phyloP scores from a whole-genome alignment of 1,139 yeast genomes.

The Candida pseudocylindracea region DNA sequence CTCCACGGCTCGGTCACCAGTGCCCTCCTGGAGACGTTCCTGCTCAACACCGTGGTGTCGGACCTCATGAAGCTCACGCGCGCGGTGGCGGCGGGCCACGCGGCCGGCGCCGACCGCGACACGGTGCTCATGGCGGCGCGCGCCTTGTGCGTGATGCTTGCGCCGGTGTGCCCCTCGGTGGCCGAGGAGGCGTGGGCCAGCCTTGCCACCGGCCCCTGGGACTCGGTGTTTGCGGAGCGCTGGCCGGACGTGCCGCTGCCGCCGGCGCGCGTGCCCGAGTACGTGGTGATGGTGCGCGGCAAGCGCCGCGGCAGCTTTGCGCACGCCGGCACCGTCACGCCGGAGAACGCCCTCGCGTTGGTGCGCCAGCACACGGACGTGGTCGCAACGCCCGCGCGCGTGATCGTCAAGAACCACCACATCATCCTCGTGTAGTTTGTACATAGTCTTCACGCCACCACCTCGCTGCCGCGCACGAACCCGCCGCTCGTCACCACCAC shows the following conservation, averaged over 20 bases:
- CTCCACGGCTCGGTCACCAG: slow-evolving; percentile 26
- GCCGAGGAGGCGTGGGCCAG: slow-evolving; percentile 65
- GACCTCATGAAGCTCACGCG: slow-evolving; percentile 78
- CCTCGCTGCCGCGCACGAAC: too few relatives aligned
- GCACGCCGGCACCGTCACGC: not conserved
- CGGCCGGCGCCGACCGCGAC: slow-evolving; percentile 8
- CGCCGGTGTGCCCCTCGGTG: slow-evolving; percentile 63
- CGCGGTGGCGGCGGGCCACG: slow-evolving; percentile 15
- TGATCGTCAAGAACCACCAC: too few relatives aligned
- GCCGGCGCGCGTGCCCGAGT: slow-evolving; percentile 14
- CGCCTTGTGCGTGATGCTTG: slow-evolving; percentile 30
- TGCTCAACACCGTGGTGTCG: slow-evolving; percentile 70
- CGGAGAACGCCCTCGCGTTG: too few relatives aligned
- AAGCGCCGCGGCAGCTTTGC: slow-evolving; percentile 8
- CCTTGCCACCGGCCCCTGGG: slow-evolving; percentile 18
- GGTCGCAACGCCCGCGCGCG: too few relatives aligned
- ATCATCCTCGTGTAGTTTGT: too few relatives aligned
- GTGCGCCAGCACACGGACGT: too few relatives aligned
- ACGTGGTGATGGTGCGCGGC: slow-evolving; percentile 47
- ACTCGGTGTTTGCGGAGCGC: slow-evolving; percentile 25
- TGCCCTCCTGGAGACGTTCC: slow-evolving; percentile 33
- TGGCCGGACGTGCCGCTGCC: slow-evolving; percentile 27
- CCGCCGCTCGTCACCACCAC: too few relatives aligned
- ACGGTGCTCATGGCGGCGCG: slow-evolving; percentile 19
- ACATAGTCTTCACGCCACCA: too few relatives aligned